These are phyloP conservation scores for Penicillium waksmanii DNA, from an alignment of 495 filamentous ascomycete species.

Conservation along the genomic window DNA sequence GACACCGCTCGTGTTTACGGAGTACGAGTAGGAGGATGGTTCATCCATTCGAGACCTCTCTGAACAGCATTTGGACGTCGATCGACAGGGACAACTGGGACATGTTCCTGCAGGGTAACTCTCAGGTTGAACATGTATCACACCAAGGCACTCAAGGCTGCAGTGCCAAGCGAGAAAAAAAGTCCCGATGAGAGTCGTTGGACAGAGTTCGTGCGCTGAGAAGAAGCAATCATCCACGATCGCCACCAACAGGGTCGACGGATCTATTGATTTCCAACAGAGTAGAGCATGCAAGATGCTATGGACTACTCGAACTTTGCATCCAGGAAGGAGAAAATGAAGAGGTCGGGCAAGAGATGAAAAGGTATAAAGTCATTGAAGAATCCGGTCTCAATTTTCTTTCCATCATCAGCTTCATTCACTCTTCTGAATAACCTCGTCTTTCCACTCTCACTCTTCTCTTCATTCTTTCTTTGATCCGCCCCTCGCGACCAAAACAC, in stretches of 20 bases:
- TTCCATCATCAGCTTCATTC: conserved; percentile 18
- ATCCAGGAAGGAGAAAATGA: not conserved
- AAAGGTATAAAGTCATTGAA: conserved; percentile 25
- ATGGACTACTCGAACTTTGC: not conserved
- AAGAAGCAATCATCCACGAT: conserved; percentile 12
- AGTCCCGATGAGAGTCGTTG: not conserved
- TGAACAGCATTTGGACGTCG: not conserved
- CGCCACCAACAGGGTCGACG: conserved; percentile 4
- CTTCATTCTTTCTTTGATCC: conserved; percentile 12
- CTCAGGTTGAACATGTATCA: conserved; percentile 12
- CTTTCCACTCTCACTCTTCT: conserved; percentile 7
- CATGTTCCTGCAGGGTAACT: conserved; percentile 6
- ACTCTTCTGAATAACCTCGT: conserved; percentile 10
- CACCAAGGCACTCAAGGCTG: not conserved
- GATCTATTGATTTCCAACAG: conserved; percentile 9
- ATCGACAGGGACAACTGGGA: conserved; percentile 12
- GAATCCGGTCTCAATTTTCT: not conserved
- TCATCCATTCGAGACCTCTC: not conserved
- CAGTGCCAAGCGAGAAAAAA: conserved; percentile 4
- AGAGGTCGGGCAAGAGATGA: not conserved
- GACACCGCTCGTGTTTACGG: conserved; percentile 1
- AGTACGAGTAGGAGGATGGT: not conserved
- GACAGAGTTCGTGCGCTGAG: not conserved
- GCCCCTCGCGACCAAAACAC: conserved; percentile 7
- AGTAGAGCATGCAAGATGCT: not conserved